phyloP scores from a whole-genome alignment of 2,329 filamentous ascomycete genomes.

The Talaromyces sp. region DNA sequence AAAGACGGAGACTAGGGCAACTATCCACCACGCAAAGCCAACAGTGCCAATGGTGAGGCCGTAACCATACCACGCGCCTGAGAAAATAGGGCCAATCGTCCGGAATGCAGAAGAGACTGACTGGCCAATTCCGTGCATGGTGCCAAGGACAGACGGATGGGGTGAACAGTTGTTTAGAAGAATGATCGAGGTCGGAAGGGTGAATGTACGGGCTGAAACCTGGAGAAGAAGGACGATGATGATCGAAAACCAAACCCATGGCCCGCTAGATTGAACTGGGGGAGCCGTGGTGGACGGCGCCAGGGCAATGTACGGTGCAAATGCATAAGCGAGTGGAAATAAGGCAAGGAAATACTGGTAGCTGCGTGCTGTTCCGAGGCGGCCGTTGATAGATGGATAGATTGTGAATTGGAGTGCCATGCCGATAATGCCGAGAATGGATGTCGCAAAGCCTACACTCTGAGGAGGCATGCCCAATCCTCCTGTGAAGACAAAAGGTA shows the following conservation, averaged over 20 bases:
- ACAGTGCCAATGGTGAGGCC: constrained; percentile 52
- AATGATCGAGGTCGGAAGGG: constrained; percentile 55
- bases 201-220: constrained; percentile 67
- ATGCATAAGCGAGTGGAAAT: constrained; percentile 68
- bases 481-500: constrained; percentile 59
- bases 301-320: constrained; percentile 66
- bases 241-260: constrained; percentile 61
- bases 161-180: constrained; percentile 57
- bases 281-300: constrained; percentile 51
- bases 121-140: constrained; percentile 55
- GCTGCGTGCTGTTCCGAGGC: constrained; percentile 62
- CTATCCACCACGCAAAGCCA: constrained; percentile 54
- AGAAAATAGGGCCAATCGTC: constrained; percentile 53
- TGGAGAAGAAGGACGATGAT: constrained; percentile 62
- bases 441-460: constrained; percentile 68
- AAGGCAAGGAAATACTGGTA: constrained; percentile 63
- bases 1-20: constrained; percentile 50
- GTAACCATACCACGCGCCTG: constrained; percentile 51
- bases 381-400: constrained; percentile 63
- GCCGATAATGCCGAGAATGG: constrained; percentile 68
- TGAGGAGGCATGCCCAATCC: constrained; percentile 67
- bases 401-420: constrained; percentile 66
- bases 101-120: constrained; percentile 52
- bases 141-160: constrained; percentile 55
- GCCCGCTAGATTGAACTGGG: constrained; percentile 32